phyloP scores from a whole-genome alignment of 345 rosid species.

The Corchorus olitorius region DNA sequence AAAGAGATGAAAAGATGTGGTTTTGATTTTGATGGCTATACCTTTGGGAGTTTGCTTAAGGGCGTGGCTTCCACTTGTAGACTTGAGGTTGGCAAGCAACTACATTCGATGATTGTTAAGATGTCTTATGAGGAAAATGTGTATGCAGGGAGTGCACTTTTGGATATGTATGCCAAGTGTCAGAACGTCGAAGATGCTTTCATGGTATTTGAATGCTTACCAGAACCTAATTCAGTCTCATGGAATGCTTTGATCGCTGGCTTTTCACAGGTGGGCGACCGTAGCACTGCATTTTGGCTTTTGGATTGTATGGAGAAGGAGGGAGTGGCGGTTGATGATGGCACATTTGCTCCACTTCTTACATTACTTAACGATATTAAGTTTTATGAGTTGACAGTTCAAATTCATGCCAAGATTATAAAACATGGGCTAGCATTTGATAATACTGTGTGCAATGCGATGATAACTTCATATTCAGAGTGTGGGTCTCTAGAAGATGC shows the following conservation, averaged over 20 bases:
- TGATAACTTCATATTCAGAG: slow-evolving; percentile 57
- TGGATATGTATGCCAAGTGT: slow-evolving; percentile 79
- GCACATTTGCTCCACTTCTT: slow-evolving; percentile 75
- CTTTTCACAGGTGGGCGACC: slow-evolving; percentile 50
- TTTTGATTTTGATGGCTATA: slow-evolving; percentile 44
- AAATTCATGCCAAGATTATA: slow-evolving; percentile 62
- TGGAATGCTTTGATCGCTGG: slow-evolving; percentile 81
- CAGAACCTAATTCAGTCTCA: slow-evolving; percentile 54
- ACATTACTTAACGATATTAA: slow-evolving; percentile 57
- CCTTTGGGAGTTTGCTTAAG: slow-evolving; percentile 65
- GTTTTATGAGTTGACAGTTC: slow-evolving; percentile 38
- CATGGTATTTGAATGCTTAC: slow-evolving; percentile 47
- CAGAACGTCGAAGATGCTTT: slow-evolving; percentile 55
- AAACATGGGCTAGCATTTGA: slow-evolving; percentile 48
- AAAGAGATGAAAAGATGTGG: slow-evolving; percentile 45
- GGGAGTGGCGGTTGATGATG: slow-evolving; percentile 54
- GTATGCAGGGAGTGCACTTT: slow-evolving; percentile 60
- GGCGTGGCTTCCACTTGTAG: slow-evolving; percentile 54
- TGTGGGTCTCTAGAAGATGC: slow-evolving; percentile 67
- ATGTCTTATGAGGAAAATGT: slow-evolving; percentile 49
- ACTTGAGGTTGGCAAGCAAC: slow-evolving; percentile 52
- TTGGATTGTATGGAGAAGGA: slow-evolving; percentile 58
- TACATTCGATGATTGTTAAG: slow-evolving; percentile 58
- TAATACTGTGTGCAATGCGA: slow-evolving; percentile 62
- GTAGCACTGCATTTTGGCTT: slow-evolving; percentile 51